A percentile compares a stretch with the other conserved stretches of the same genome.
Evolutionary conservation across 345 rosid species (phyloP).

Genomic region (Physaria fendleri): DNA sequence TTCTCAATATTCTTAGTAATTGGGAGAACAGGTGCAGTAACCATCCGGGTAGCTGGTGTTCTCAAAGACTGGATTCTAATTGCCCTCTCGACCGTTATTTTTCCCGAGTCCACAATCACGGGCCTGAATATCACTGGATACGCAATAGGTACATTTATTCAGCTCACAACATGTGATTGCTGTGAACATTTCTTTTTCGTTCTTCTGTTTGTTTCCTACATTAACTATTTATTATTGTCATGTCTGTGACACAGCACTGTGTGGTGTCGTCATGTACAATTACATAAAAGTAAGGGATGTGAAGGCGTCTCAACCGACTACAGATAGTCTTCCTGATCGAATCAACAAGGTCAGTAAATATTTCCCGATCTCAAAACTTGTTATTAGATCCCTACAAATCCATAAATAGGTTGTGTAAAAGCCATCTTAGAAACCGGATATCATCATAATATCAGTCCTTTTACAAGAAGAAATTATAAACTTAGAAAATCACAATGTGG

Average conservation of each 20-base stretch:
- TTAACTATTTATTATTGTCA: not conserved
- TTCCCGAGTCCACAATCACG: constrained; percentile 88
- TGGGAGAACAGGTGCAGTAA: constrained; percentile 95
- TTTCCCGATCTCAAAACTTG: not conserved
- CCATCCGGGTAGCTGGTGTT: constrained; percentile 93
- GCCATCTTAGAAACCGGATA: not conserved
- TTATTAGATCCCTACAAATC: constrained; percentile 2
- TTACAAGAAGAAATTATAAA: not conserved
- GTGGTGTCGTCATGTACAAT: constrained; percentile 95
- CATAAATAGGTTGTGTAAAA: not conserved
- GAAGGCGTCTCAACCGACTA: constrained; percentile 53
- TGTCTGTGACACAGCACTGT: constrained; percentile 50
- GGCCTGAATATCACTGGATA: constrained; percentile 90
- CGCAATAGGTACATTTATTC: constrained; percentile 63
- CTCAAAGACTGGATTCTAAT: constrained; percentile 95
- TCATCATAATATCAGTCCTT: not conserved
- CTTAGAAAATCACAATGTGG: not conserved
- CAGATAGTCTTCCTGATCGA: constrained; percentile 77
- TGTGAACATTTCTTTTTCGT: not conserved
- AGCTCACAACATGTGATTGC: not conserved
- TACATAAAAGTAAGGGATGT: constrained; percentile 78
- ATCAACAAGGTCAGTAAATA: constrained; percentile 54
- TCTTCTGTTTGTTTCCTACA: not conserved
- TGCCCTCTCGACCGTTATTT: constrained; percentile 87
- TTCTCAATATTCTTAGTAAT: constrained; percentile 88